Base-by-base conservation (phyloP, 805 yeast genomes). In the Metschnikowia matae region DNA sequence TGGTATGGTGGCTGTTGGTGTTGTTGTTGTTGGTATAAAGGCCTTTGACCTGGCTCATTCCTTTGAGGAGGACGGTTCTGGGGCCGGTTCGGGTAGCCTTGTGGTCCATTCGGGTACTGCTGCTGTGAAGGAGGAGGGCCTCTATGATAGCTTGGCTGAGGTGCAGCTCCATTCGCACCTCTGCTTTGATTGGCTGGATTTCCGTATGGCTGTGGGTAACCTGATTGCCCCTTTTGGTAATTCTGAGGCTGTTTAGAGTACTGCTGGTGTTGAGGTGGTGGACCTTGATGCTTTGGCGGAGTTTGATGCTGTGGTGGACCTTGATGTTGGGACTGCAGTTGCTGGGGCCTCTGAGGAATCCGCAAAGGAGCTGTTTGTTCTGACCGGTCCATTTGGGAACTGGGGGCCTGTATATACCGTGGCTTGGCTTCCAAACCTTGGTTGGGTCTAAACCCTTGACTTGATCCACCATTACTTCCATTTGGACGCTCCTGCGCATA, bases 331-430 rank as follows among this genome's bases (percentile, higher is more conserved):
- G 47, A 45, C 23, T 5, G 26, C 21, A n/a, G 15, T 36, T 36
- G 45, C 20, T 37, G 45, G 5, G 34, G 26, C 11, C 31, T 41
- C 31, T 34, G 46, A 4, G 46, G 41, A 15, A 21, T 32, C n/a
- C 38, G 20, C 31, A 42, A 21, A 14, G 45, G 32, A 8, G 45
- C 45, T 14, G 45, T 21, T 20, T 43, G 42, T 15, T 34, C 41
- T 4, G 42, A 7, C 23, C 43, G n/a, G 14, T 32, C 46, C 21
- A 15, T 13, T 32, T 37, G 48, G 8, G 35, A 52, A 54, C 62
- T 64, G 11, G 73, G 75, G 8, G 70, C 63, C 20, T 63, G 54
- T 18, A 71, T 70, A 40, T 61, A 66, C 44, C 64, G 61, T 17
- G 73, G 74, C 53, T 60, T 64, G 40, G 33, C 39, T 10, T 48